Evolutionary conservation across 2,329 filamentous ascomycete genomes (phyloP).

Genomic region (Mariannaea elegans): DNA sequence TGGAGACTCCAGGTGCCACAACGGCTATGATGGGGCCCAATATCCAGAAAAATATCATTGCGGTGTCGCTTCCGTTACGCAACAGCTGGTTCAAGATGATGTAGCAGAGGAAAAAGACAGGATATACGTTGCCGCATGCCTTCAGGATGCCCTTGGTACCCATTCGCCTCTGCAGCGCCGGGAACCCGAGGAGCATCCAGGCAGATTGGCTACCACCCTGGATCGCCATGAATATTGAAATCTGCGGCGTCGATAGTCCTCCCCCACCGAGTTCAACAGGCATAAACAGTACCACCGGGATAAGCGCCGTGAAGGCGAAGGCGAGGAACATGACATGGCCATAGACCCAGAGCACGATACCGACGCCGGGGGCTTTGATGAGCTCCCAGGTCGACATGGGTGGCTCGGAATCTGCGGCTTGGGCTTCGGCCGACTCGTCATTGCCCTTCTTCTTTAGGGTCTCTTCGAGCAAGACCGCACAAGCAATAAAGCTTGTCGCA

Average conservation of each 20-base stretch:
- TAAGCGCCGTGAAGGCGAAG: conserved; percentile 75
- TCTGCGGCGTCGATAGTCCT: conserved; percentile 68
- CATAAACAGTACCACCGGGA: conserved; percentile 75
- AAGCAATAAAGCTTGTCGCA: conserved; percentile 60
- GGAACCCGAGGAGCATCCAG: conserved; percentile 78
- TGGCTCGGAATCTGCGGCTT: conserved; percentile 5
- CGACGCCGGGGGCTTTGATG: conserved; percentile 70
- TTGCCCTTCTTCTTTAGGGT: conserved; percentile 50
- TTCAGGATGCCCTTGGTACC: conserved; percentile 74
- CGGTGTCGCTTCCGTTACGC: conserved; percentile 46
- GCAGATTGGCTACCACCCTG: conserved; percentile 72
- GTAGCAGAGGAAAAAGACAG: conserved; percentile 68
- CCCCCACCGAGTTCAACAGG: conserved; percentile 70
- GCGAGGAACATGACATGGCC: conserved; percentile 74
- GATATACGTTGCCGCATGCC: conserved; percentile 63
- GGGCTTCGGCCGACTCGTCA: not conserved
- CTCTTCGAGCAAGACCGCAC: conserved; percentile 69
- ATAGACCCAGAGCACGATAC: conserved; percentile 72
- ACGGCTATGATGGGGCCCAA: conserved; percentile 54
- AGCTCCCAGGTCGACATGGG: conserved; percentile 51
- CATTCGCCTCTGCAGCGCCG: conserved; percentile 69
- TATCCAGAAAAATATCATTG: conserved; percentile 65
- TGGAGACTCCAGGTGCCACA: conserved; percentile 67
- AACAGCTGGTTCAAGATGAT: conserved; percentile 63
- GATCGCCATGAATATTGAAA: conserved; percentile 71